Evolutionary conservation across 805 yeast species (phyloP), one percentile per base, ranked within the genome.

Genomic region (Metschnikowia continentalis): DNA sequence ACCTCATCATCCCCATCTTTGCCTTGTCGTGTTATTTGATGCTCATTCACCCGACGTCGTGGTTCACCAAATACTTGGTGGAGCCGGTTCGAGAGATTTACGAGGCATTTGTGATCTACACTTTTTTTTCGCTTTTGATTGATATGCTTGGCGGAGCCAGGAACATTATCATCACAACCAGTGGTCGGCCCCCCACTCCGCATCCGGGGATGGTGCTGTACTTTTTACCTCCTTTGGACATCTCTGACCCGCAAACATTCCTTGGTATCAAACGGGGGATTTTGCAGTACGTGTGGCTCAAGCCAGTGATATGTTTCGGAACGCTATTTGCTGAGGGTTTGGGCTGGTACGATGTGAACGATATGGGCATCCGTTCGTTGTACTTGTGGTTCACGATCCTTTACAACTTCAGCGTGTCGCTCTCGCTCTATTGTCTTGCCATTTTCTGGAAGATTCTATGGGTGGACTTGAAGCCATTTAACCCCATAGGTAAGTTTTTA

Each of bases 51-150:
- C 81, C 72, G 15, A 63, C 66, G 15, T 61, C 74, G n/a, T 57
- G 58, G 4, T 54, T 71, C 32, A 81, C 76, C 45, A 70, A 66
- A 49, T 72, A 74, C 50, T 58, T 90, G 2, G 56, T 74, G 13
- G 94, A 87, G 58, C 96, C 96, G 0, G 60, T 88, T 0, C 75
- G 94, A 42, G 99, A 94, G 64, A 81, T 92, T 1, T 94, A 94
- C 67, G 99, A 94, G 67, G 97, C 98, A 0, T 89, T 94, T 69
- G 97, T 91, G 33, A 88, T 94, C 33, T 94, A 94, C 67, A 90
- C 97, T 1, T 94, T 94, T 65, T 92, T 88, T 72, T 79, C 92
- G 32, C 74, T 90, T 30, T 72, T 94, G 49, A 90, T 95, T 0
- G 80, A 84, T 55, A 79, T 90, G 72, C 75, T 94, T 8, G 98